Evolutionary conservation across 331 rosid genomes (phyloP), one percentile per base, ranked within the genome.

Genomic region (Telfairia occidentalis): DNA sequence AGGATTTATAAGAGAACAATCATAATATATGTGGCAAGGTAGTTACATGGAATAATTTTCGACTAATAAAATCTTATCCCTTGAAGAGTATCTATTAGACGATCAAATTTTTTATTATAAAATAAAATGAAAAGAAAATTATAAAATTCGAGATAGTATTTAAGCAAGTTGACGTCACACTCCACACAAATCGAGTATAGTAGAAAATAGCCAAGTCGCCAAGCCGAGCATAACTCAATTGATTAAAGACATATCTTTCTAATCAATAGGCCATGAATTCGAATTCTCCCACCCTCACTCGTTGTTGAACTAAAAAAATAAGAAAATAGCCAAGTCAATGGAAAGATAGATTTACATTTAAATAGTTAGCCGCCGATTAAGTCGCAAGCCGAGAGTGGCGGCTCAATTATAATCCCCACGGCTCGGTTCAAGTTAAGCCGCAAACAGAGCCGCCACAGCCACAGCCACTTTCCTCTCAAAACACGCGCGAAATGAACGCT

Each of bases 401-500:
- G 45, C n/a, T n/a, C 54, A 32, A 8, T 5, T 5, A 53, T 12
- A 43, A 73, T 21, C 26, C 29, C 32, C 30, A 2, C 24, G 29
- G 8, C n/a, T 30, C 48, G 16, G 34, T 65, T 73, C 23, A 28
- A 50, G 77, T 50, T 34, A 2, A 26, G 78, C 57, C 38, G 75
- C 23, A 15, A 70, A 26, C 11, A 40, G 35, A 11, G 8, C 35
- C 48, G 37, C 13, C 53, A 1, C 40, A 23, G 65, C 54, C 65
- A 35, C 74, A 15, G 53, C 35, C 74, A 71, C 34, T 29, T 63
- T 18, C n/a, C n/a, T n/a, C n/a, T n/a, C n/a, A 30, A 16, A 35
- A 32, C 77, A 53, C 67, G 67, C 66, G 65, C 50, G 46, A 29
- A 54, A 73, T 34, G 35, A 74, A 74, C 21, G 7, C 78, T 18